Evolutionary conservation across 2,329 filamentous ascomycete genomes (phyloP).

Genomic region (Septoria linicola): DNA sequence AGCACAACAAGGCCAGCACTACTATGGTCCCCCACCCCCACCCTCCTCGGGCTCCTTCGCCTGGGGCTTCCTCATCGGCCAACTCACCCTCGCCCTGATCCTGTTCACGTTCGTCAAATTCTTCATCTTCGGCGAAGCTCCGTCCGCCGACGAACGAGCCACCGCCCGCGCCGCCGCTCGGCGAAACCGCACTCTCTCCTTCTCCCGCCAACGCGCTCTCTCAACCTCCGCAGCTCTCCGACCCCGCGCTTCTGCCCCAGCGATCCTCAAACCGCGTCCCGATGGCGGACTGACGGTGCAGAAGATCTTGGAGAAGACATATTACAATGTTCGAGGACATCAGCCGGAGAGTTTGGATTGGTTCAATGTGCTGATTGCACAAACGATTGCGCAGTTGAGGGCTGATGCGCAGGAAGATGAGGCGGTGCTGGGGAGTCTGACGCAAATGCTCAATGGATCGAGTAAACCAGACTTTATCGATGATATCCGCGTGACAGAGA

Average conservation of each 20-base stretch:
- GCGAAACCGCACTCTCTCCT: conserved; percentile 69
- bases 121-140: conserved; percentile 97
- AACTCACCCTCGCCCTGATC: conserved; percentile 86
- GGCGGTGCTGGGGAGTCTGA: conserved; percentile 81
- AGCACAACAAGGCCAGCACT: conserved; percentile 23
- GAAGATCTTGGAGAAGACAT: conserved; percentile 92
- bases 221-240: conserved; percentile 31
- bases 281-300: conserved; percentile 69
- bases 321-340: conserved; percentile 93
- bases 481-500: conserved; percentile 88
- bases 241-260: conserved; percentile 33
- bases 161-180: conserved; percentile 72
- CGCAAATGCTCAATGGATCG: conserved; percentile 80
- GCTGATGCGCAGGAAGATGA: conserved; percentile 90
- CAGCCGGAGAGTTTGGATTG: conserved; percentile 96
- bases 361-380: conserved; percentile 97
- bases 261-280: conserved; percentile 32
- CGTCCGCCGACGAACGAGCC: conserved; percentile 77
- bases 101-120: conserved; percentile 97
- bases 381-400: conserved; percentile 93
- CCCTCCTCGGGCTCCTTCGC: conserved; percentile 66
- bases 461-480: conserved; percentile 86
- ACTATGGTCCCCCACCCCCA: conserved; percentile 25
- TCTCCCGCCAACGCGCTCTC: conserved; percentile 50
- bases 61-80: conserved; percentile 87